These are phyloP conservation scores for Boletus rubroflammeus DNA, from an alignment of 768 basidiomycete species.

Conservation along the genomic window DNA sequence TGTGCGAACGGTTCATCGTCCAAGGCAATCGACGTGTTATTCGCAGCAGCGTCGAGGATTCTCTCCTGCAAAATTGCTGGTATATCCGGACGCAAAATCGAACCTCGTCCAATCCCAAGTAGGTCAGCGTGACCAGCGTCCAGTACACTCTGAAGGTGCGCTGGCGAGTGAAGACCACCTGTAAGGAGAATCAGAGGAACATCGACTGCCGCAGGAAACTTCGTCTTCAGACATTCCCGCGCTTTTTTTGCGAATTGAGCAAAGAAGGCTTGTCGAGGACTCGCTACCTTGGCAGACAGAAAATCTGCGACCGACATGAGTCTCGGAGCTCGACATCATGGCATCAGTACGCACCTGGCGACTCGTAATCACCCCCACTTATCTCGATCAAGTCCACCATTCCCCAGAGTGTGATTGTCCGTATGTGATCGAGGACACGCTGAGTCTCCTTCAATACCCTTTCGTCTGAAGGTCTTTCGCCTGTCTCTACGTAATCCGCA, in stretches of 20 bases:
- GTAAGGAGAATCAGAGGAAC: conserved; percentile 73
- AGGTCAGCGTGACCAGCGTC: conserved; percentile 59
- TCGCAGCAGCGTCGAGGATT: not conserved
- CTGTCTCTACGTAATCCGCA: conserved; percentile 58
- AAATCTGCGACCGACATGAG: conserved; percentile 39
- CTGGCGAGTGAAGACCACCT: conserved; percentile 67
- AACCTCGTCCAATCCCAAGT: conserved; percentile 69
- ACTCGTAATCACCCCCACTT: conserved; percentile 84
- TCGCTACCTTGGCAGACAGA: conserved; percentile 26
- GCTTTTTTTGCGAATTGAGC: conserved; percentile 60
- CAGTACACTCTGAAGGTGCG: conserved; percentile 53
- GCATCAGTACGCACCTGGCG: conserved; percentile 48
- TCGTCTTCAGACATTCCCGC: conserved; percentile 40
- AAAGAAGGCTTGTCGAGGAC: conserved; percentile 68
- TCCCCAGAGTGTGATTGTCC: conserved; percentile 58
- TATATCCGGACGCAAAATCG: conserved; percentile 60
- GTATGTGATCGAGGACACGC: conserved; percentile 59
- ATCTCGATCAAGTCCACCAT: conserved; percentile 82
- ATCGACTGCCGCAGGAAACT: conserved; percentile 20
- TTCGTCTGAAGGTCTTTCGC: conserved; percentile 27
- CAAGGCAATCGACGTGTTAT: conserved; percentile 14
- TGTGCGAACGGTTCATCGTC: conserved; percentile 34
- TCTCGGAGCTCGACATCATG: not conserved
- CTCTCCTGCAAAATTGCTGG: conserved; percentile 39
- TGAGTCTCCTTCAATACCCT: conserved; percentile 24